Percentiles rank a stretch among this genome's conserved stretches.
These are phyloP conservation scores for Phytophthora cryptogea DNA, from an alignment of 352 stramenopile genomes.

Conservation along the genomic window DNA sequence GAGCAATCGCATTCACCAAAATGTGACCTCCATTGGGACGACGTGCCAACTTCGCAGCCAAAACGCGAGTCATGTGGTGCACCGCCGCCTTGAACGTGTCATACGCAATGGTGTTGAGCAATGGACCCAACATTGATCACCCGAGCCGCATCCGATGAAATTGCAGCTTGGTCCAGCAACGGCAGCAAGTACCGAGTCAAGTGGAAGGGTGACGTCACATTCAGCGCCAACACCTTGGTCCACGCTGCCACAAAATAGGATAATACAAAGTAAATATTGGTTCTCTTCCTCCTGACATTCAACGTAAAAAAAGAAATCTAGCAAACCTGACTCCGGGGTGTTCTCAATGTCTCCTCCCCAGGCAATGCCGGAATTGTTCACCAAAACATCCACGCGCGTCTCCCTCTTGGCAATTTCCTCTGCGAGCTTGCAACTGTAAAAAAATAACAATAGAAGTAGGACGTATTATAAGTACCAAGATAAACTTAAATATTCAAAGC, in stretches of 20 bases:
- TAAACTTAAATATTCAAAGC: background rate
- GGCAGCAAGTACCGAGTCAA: slow-evolving; percentile 88
- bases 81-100: slow-evolving; percentile 93
- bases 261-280: too few species aligned
- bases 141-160: slow-evolving; percentile 47
- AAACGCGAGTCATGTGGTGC: slow-evolving; percentile 91
- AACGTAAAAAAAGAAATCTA: background rate
- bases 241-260: slow-evolving; percentile 54
- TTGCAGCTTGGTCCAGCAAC: slow-evolving; percentile 74
- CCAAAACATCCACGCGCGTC: slow-evolving; percentile 88
- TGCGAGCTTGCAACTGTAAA: slow-evolving; percentile 49
- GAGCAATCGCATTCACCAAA: slow-evolving; percentile 93
- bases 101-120: slow-evolving; percentile 90
- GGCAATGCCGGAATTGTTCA: slow-evolving; percentile 92
- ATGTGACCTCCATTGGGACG: slow-evolving; percentile 80
- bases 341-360: slow-evolving; percentile 56
- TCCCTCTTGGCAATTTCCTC: slow-evolving; percentile 77
- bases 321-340: slow-evolving; percentile 26
- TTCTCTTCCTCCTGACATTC: too few species aligned
- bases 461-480: background rate
- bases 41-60: slow-evolving; percentile 87
- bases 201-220: slow-evolving; percentile 95
- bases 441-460: background rate
- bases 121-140: slow-evolving; percentile 77
- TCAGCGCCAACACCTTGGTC: slow-evolving; percentile 91